phyloP scores from a whole-genome alignment of 1,284 basidiomycete genomes.

The Rhodotorula sp. region DNA sequence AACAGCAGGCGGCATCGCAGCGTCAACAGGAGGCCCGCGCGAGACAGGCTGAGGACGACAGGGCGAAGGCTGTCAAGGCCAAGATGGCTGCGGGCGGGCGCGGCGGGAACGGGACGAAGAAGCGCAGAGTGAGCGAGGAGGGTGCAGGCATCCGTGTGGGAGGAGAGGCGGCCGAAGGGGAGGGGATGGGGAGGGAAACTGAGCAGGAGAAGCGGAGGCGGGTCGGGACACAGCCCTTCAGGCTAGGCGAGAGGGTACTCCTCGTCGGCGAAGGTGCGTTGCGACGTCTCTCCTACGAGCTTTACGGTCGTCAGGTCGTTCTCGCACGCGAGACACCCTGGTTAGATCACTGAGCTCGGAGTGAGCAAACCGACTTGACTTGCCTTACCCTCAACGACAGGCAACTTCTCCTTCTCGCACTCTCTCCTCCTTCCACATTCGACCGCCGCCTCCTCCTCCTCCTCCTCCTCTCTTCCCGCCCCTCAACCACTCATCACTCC shows the following conservation, averaged over 20 bases:
- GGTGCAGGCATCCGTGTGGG: not conserved
- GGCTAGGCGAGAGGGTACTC: slow-evolving; percentile 66
- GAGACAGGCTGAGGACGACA: slow-evolving; percentile 14
- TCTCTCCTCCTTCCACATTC: slow-evolving; percentile 59
- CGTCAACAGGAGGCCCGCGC: slow-evolving; percentile 11
- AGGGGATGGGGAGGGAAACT: not conserved
- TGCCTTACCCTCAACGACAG: slow-evolving; percentile 37
- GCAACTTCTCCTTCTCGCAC: slow-evolving; percentile 88
- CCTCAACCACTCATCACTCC: slow-evolving; percentile 55
- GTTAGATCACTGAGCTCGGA: not conserved
- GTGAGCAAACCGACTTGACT: not conserved
- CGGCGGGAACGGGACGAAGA: not conserved
- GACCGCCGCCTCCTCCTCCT: not conserved
- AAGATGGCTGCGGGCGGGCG: slow-evolving; percentile 5
- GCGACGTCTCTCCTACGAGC: not conserved
- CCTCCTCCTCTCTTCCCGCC: not conserved
- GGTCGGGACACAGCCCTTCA: slow-evolving; percentile 18
- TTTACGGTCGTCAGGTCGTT: not conserved
- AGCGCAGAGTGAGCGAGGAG: not conserved
- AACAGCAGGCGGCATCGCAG: slow-evolving; percentile 12
- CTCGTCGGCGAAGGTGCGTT: slow-evolving; percentile 75
- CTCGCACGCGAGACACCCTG: not conserved
- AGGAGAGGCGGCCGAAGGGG: not conserved
- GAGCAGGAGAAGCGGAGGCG: not conserved
- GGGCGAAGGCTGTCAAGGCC: slow-evolving; percentile 2